Percentiles rank a stretch among this genome's conserved stretches.
phyloP scores from a whole-genome alignment of 2,329 filamentous ascomycete genomes.

The Diaporthe aspalathi region DNA sequence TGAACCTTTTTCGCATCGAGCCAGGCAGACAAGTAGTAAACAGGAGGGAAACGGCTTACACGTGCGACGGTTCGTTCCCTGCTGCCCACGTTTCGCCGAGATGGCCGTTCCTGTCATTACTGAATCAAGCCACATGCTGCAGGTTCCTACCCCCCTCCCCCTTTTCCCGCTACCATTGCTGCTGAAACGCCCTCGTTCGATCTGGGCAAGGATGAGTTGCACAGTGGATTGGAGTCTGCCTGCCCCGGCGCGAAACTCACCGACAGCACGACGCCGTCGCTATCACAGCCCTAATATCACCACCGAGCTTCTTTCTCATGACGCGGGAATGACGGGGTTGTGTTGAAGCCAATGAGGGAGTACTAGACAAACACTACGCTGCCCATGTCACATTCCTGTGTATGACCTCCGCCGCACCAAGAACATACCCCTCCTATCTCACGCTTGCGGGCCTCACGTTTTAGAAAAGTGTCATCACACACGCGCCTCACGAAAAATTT shows the following conservation, averaged over 20 bases:
- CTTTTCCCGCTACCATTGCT: not conserved
- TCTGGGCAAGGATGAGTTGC: not conserved
- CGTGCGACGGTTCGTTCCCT: not conserved
- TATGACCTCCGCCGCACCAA: not conserved
- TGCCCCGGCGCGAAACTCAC: slow-evolving; percentile 5
- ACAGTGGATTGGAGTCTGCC: not conserved
- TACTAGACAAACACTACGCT: not conserved
- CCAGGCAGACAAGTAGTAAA: not conserved
- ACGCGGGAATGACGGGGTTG: not conserved
- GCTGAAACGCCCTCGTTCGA: slow-evolving; percentile 7
- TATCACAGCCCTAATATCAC: not conserved
- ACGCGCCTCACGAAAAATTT: not conserved
- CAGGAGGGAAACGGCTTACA: too few relatives aligned
- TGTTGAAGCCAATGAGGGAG: not conserved
- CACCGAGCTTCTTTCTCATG: not conserved
- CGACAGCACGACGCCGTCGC: not conserved
- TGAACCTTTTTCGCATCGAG: not conserved
- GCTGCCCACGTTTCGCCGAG: slow-evolving; percentile 7
- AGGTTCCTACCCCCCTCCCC: too few relatives aligned
- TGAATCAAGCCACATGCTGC: slow-evolving; percentile 16
- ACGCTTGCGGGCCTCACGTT: slow-evolving; percentile 6
- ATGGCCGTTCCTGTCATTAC: not conserved
- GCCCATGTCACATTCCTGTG: not conserved
- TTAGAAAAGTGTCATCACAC: not conserved
- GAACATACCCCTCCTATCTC: not conserved